Evolutionary conservation across 1,139 yeast species (phyloP).

Genomic region (Lodderomyces theae): DNA sequence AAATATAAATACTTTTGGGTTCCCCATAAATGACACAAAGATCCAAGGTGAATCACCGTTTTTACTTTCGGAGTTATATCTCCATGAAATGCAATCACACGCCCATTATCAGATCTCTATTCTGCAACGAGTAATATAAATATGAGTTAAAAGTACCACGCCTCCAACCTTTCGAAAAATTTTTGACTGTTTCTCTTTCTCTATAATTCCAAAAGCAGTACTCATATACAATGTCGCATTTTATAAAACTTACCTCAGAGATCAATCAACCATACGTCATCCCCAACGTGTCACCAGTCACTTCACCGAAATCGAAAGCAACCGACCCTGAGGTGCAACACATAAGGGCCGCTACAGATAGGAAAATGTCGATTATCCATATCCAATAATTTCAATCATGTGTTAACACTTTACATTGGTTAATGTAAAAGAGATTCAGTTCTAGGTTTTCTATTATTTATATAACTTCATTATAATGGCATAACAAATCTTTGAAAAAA

Average conservation of each 20-base stretch:
- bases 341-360: background rate
- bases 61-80: slow-evolving; percentile 1
- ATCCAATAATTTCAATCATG: background rate
- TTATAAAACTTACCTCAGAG: slow-evolving; percentile 50
- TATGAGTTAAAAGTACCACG: background rate
- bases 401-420: slow-evolving; percentile 21
- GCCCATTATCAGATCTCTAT: too few relatives aligned
- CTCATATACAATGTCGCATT: slow-evolving; percentile 7
- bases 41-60: background rate
- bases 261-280: slow-evolving; percentile 61
- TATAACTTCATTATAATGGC: too few relatives aligned
- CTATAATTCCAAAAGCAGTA: background rate
- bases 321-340: background rate
- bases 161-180: background rate
- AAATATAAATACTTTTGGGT: too few relatives aligned
- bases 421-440: too few relatives aligned
- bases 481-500: too few relatives aligned
- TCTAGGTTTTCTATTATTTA: too few relatives aligned
- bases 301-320: slow-evolving; percentile 35
- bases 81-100: background rate
- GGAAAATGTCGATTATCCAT: background rate
- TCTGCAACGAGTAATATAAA: too few relatives aligned
- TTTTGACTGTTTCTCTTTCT: too few relatives aligned
- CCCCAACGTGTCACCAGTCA: slow-evolving; percentile 60
- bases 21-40: slow-evolving; percentile 1